A percentile compares a stretch with the other conserved stretches of the same genome.
Conservation (phyloP, 2,329 filamentous ascomycete genomes). For the Sporothrix humicola region DNA sequence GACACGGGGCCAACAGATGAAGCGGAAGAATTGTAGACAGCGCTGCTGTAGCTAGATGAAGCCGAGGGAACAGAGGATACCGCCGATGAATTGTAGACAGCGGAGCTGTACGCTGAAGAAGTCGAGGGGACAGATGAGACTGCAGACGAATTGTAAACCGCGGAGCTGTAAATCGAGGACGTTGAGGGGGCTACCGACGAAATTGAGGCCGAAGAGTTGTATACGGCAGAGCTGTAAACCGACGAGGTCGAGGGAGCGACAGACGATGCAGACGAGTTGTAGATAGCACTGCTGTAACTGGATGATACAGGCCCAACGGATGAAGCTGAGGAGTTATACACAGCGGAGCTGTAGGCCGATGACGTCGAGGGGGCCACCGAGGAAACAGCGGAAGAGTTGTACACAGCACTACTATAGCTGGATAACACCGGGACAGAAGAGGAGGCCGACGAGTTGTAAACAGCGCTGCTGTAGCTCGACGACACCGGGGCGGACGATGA, state of each 20-base stretch:
- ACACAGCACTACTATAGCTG: neutral
- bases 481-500: neutral
- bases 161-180: neutral
- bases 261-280: neutral
- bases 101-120: neutral
- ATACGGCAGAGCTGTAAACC: neutral
- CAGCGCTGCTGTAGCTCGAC: neutral
- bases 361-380: neutral
- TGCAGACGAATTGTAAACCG: neutral
- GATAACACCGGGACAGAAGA: no score
- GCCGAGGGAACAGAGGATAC: no score
- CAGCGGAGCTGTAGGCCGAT: neutral
- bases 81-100: neutral
- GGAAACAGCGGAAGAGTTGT: neutral
- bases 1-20: neutral
- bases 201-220: neutral
- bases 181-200: neutral
- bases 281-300: neutral
- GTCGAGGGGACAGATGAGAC: neutral
- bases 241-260: neutral
- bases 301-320: neutral
- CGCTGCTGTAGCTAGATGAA: no score
- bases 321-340: conserved; percentile 18
- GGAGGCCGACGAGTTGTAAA: neutral
- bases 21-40: neutral